These are phyloP conservation scores for Coemansia sp. DNA, from an alignment of 192 early-diverging fungal genomes.

Conservation along the genomic window DNA sequence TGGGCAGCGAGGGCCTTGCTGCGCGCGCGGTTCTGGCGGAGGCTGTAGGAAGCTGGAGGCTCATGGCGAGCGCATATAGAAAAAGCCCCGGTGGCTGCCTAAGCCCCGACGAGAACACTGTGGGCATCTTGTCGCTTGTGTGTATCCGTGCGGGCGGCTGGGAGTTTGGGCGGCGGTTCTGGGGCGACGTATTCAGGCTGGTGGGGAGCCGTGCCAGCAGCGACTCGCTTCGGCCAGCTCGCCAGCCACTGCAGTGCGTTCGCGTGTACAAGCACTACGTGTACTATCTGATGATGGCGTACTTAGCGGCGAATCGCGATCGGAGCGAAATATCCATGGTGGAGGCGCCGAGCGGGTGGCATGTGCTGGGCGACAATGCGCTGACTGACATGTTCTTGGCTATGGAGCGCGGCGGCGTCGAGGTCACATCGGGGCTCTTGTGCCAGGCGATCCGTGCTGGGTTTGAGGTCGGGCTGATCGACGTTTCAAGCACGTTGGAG, in stretches of 20 bases:
- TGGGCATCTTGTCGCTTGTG: conserved; percentile 32
- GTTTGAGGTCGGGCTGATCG: conserved; percentile 39
- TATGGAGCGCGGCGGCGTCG: conserved; percentile 36
- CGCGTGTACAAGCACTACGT: conserved; percentile 45
- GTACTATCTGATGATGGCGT: conserved; percentile 14
- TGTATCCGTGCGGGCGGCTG: conserved; percentile 21
- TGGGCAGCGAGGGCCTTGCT: conserved; percentile 2
- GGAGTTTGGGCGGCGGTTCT: conserved; percentile 37
- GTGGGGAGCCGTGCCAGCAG: neutral
- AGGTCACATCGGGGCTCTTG: conserved; percentile 38
- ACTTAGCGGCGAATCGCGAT: conserved; percentile 5
- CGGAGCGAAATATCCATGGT: neutral
- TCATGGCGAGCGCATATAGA: conserved; percentile 4
- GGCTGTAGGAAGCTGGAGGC: conserved; percentile 29
- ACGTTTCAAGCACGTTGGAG: conserved; percentile 33
- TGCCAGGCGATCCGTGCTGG: conserved; percentile 40
- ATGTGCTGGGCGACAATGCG: conserved; percentile 21
- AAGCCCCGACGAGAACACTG: conserved; percentile 26
- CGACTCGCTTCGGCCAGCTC: neutral
- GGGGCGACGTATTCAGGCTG: conserved; percentile 33
- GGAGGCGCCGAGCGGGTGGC: neutral
- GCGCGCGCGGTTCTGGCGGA: conserved; percentile 8
- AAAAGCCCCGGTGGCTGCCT: conserved; percentile 5
- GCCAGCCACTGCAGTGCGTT: conserved; percentile 17
- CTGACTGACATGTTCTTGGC: conserved; percentile 37